Conservation (phyloP, 108 stramenopile species). For the Cyclotella choctawhatcheeana region DNA sequence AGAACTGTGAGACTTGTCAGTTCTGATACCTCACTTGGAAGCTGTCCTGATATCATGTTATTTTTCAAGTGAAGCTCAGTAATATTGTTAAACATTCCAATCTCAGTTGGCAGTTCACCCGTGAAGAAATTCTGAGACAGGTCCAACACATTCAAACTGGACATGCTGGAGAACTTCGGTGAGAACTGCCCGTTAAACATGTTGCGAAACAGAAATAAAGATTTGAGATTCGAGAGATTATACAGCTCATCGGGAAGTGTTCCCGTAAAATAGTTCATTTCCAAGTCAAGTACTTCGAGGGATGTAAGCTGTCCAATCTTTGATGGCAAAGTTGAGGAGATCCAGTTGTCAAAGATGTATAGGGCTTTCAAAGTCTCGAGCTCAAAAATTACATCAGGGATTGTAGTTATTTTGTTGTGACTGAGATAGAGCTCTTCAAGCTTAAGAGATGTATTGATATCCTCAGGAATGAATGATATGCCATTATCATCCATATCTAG, state of each 20-base stretch:
- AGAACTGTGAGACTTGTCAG: conserved; percentile 27
- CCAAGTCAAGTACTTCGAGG: conserved; percentile 38
- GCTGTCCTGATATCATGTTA: conserved; percentile 36
- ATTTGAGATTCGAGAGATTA: conserved; percentile 23
- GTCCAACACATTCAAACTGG: conserved; percentile 34
- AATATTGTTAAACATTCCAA: conserved; percentile 28
- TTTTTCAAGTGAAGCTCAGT: conserved; percentile 34
- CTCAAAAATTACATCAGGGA: conserved; percentile 41
- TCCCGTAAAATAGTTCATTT: conserved; percentile 38
- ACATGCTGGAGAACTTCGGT: conserved; percentile 21
- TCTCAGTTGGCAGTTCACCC: conserved; percentile 40
- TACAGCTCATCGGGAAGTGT: conserved; percentile 43
- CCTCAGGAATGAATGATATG: conserved; percentile 29
- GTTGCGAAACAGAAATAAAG: conserved; percentile 36
- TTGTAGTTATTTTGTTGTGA: conserved; percentile 26
- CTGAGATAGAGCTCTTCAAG: conserved; percentile 48
- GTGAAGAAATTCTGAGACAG: conserved; percentile 31
- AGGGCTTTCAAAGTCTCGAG: conserved; percentile 26
- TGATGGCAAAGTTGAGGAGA: conserved; percentile 25
- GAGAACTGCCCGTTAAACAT: conserved; percentile 34
- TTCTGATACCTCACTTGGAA: conserved; percentile 22
- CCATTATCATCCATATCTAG: conserved; percentile 46
- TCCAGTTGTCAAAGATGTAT: conserved; percentile 32
- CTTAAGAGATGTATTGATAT: conserved; percentile 14
- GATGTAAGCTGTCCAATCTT: conserved; percentile 31